Base-by-base conservation (phyloP, 2,329 filamentous ascomycete genomes). In the Monosporascus sp. region DNA sequence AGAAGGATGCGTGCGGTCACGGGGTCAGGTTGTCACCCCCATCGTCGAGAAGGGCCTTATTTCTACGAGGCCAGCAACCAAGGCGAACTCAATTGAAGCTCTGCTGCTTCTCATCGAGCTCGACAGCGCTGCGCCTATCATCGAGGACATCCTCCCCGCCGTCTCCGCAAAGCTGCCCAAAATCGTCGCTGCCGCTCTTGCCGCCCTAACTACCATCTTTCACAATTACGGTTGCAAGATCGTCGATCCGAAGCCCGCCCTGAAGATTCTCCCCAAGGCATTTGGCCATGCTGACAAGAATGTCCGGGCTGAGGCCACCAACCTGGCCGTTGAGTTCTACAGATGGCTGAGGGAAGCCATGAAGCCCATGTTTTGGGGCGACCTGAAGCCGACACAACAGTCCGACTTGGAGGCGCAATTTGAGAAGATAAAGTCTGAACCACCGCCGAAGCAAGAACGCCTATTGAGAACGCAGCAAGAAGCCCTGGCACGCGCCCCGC, bases 201-300 rank as follows among this genome's bases (percentile, higher is more conserved):
- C 68, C 31, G 89, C 90, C 1, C 75, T 99, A 44, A 90, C 88
- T 0, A 80, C 86, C 48, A 90, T 97, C 54, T 94, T 89, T 67
- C 91, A 97, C 71, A 94, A 90, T 66, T 99, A 92, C 69, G 94
- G 95, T 53, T 95, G 91, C 76, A 96, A 96, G 72, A 85, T 90
- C 18, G 87, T 94, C 49, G 94, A 99, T 66, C 90, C 95, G 3
- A 97, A 99, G 68, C 87, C 90, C 2, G 85, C 95, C 20, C 80
- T 97, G 55, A 97, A 97, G 69, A 75, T 82, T 11, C 77, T 99
- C 2, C 91, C 94, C 3, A 96, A 96, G 67, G 87, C 87, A 2
- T 99, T 97, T 67, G 90, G 90, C 20, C 94, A 97, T 69, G 93
- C 94, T 35, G 94, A 99, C 78, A 99, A 99, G 74, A 97, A 97